Evolutionary conservation across 768 basidiomycete species (phyloP).

Genomic region (Mycena latifolia): DNA sequence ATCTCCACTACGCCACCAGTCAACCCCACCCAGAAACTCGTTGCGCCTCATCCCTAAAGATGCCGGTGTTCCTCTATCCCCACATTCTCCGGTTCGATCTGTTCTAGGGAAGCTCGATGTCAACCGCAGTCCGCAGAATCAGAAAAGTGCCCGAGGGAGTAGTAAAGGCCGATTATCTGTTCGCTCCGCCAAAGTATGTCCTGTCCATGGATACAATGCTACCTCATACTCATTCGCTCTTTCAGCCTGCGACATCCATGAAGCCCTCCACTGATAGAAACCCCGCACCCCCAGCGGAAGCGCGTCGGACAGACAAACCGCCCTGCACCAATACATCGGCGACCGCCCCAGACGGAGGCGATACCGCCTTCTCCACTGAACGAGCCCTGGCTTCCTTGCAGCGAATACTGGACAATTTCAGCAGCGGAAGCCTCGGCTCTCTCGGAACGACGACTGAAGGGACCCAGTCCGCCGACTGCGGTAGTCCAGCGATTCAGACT

Average conservation of each 20-base stretch:
- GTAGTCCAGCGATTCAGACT: neutral
- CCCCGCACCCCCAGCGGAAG: neutral
- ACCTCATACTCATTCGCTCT: neutral
- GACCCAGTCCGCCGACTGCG: neutral
- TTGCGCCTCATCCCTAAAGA: neutral
- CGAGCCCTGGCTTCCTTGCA: constrained; percentile 41
- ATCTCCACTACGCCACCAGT: constrained; percentile 12
- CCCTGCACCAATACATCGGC: neutral
- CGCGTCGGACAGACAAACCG: neutral
- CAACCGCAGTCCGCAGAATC: constrained; percentile 3
- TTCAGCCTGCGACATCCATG: neutral
- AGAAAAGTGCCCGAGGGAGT: neutral
- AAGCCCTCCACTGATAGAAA: neutral
- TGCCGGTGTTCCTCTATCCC: neutral
- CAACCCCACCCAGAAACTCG: neutral
- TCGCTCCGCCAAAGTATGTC: constrained; percentile 9
- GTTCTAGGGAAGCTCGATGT: constrained; percentile 23
- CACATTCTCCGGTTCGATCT: constrained; percentile 9
- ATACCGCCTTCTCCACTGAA: constrained; percentile 28
- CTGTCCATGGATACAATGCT: neutral
- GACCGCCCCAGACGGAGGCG: neutral
- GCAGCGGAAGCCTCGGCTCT: constrained; percentile 51
- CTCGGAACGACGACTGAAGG: constrained; percentile 41
- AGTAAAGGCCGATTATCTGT: neutral
- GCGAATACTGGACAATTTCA: constrained; percentile 42